Evolutionary conservation across 306 rosid species (phyloP).

Genomic region (Malus sieversii): DNA sequence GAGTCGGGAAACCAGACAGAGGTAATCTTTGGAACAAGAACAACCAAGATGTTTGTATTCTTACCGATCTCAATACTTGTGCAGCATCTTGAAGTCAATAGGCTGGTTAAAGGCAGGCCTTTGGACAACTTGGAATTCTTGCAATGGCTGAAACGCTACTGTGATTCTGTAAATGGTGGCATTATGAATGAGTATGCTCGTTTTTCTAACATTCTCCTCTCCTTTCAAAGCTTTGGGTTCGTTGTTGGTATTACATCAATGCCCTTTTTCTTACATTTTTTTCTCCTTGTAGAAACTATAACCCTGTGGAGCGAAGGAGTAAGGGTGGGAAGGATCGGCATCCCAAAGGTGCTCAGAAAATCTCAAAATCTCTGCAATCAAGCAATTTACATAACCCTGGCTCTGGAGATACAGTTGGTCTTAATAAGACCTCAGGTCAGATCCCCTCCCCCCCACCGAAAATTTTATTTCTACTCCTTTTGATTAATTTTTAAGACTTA

Average conservation of each 20-base stretch:
- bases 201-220: background rate
- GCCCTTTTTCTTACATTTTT: background rate
- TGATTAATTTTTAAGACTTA: background rate
- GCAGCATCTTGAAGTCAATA: constrained; percentile 90
- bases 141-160: constrained; percentile 96
- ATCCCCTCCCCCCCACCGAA: background rate
- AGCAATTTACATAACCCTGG: constrained; percentile 30
- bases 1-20: background rate
- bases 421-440: constrained; percentile 24
- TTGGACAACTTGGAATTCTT: constrained; percentile 94
- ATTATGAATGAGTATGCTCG: constrained; percentile 61
- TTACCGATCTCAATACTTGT: background rate
- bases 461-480: background rate
- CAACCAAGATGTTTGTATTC: background rate
- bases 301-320: constrained; percentile 74
- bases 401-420: constrained; percentile 32
- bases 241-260: background rate
- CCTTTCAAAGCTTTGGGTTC: background rate
- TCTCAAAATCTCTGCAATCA: constrained; percentile 64
- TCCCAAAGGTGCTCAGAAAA: constrained; percentile 45
- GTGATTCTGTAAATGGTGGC: constrained; percentile 93
- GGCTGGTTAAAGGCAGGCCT: constrained; percentile 96
- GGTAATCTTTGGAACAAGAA: background rate
- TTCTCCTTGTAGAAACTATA: constrained; percentile 55
- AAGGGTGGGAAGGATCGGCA: constrained; percentile 68